phyloP scores from a whole-genome alignment of 2,329 filamentous ascomycete genomes.

The Conoideocrella luteorostrata region DNA sequence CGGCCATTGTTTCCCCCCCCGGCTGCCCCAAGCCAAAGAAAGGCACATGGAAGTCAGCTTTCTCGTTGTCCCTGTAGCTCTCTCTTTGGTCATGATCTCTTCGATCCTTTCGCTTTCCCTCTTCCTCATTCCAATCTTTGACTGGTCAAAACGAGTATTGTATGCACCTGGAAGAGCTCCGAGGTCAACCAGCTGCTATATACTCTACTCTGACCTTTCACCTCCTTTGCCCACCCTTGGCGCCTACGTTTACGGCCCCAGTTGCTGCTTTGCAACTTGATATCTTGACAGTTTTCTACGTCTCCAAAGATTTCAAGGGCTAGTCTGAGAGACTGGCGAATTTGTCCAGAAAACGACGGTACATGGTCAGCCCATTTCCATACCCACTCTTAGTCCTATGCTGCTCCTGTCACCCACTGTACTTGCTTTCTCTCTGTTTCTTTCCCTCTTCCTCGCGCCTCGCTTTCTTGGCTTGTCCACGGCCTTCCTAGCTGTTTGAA shows the following conservation, averaged over 20 bases:
- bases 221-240: background rate
- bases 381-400: conserved; percentile 30
- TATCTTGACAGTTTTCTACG: background rate
- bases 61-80: background rate
- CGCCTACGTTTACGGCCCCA: too few relatives aligned
- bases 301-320: background rate
- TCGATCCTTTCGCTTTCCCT: conserved; percentile 3
- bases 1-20: conserved; percentile 3
- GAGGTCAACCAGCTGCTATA: background rate
- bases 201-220: background rate
- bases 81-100: conserved; percentile 1
- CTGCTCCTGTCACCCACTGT: conserved; percentile 23
- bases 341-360: conserved; percentile 8
- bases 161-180: background rate
- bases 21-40: conserved; percentile 9
- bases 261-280: background rate
- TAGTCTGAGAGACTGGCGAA: background rate
- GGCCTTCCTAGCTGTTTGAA: conserved; percentile 23
- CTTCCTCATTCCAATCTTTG: background rate
- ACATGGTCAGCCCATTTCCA: conserved; percentile 25
- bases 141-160: background rate
- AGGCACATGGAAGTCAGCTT: conserved; percentile 7
- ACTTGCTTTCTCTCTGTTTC: conserved; percentile 26
- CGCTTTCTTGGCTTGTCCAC: too few relatives aligned
- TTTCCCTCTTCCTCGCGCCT: background rate